Evolutionary conservation across 2,329 filamentous ascomycete genomes (phyloP).

Genomic region (Fusarium sterilihyphosum): DNA sequence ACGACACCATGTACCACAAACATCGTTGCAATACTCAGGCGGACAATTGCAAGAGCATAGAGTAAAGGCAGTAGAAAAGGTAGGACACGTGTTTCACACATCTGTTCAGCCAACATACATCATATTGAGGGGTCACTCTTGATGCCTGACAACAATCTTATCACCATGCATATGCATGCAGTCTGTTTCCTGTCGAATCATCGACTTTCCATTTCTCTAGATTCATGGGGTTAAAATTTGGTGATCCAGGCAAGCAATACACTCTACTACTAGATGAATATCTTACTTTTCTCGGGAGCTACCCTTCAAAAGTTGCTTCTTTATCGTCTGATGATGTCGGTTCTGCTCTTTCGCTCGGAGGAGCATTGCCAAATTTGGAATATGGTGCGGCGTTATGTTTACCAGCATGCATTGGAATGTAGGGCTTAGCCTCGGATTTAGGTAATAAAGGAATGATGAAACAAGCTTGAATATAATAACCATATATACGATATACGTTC

Average conservation of each 20-base stretch:
- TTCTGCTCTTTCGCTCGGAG: not conserved
- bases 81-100: not conserved
- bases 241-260: not conserved
- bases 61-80: accelerated
- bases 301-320: not conserved
- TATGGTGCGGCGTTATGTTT: not conserved
- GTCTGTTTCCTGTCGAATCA: not conserved
- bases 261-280: not conserved
- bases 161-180: not conserved
- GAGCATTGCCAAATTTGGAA: not conserved
- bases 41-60: no score
- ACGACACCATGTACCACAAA: not conserved
- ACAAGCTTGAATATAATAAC: not conserved
- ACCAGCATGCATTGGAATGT: no score
- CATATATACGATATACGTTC: not conserved
- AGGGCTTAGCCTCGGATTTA: not conserved
- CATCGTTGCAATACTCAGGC: not conserved
- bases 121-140: not conserved
- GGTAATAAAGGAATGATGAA: not conserved
- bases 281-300: not conserved
- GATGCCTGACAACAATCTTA: not conserved
- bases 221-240: not conserved
- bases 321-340: not conserved
- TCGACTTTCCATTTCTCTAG: not conserved
- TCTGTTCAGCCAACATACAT: not conserved